These are phyloP conservation scores for Pythium brassicae DNA, from an alignment of 352 stramenopile genomes.

Conservation along the genomic window DNA sequence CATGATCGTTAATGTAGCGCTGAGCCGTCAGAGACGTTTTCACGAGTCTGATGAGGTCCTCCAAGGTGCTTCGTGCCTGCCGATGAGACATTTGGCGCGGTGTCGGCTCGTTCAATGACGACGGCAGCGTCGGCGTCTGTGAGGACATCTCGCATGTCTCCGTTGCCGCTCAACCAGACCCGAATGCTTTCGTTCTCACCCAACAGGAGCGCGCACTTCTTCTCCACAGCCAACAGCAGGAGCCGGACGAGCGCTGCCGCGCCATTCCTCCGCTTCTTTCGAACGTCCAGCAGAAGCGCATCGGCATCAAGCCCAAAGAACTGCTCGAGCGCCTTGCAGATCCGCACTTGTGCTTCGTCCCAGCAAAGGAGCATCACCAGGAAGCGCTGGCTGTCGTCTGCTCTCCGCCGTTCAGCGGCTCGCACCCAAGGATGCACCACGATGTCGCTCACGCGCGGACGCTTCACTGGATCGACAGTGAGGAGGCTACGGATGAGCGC, in stretches of 20 bases:
- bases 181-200: not conserved
- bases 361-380: constrained; percentile 19
- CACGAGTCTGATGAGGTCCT: constrained; percentile 52
- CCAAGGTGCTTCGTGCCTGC: constrained; percentile 43
- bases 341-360: constrained; percentile 7
- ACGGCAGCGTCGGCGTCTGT: not conserved
- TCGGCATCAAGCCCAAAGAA: constrained; percentile 14
- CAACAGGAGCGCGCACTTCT: constrained; percentile 6
- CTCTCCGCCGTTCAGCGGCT: not conserved
- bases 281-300: not conserved
- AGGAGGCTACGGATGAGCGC: constrained; percentile 42
- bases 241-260: constrained; percentile 20
- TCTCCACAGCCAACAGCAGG: constrained; percentile 9
- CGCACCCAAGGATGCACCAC: constrained; percentile 33
- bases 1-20: not conserved
- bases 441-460: constrained; percentile 30
- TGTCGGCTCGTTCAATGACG: not conserved
- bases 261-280: constrained; percentile 11
- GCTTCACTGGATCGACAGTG: constrained; percentile 31
- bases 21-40: constrained; percentile 21
- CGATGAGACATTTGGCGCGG: not conserved
- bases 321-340: constrained; percentile 17
- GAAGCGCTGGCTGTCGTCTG: not conserved
- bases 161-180: not conserved
- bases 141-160: constrained; percentile 3